Percentiles rank a stretch among this genome's conserved stretches.
Conservation (phyloP, 768 basidiomycete species). For the Pulveroboletus sp. region DNA sequence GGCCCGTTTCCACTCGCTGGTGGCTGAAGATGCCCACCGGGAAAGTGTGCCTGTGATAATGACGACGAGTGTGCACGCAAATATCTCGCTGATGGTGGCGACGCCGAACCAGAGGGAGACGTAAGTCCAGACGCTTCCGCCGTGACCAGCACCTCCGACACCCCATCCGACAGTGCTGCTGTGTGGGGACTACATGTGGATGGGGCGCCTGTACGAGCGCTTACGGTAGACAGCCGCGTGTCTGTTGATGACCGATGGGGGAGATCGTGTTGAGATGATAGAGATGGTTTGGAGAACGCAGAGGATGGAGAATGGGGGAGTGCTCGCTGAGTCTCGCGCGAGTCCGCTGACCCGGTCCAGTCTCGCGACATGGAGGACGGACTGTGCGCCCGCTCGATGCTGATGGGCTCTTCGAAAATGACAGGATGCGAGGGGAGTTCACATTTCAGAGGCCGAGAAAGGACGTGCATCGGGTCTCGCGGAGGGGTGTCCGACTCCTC, state of each 20-base stretch:
- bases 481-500: slow-evolving; percentile 14
- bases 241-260: slow-evolving; percentile 50
- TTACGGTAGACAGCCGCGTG: slow-evolving; percentile 36
- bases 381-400: slow-evolving; percentile 15
- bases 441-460: slow-evolving; percentile 20
- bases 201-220: slow-evolving; percentile 20
- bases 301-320: slow-evolving; percentile 19
- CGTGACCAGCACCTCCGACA: slow-evolving; percentile 17
- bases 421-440: slow-evolving; percentile 22
- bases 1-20: slow-evolving; percentile 27
- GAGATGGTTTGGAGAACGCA: slow-evolving; percentile 14
- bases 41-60: slow-evolving; percentile 25
- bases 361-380: slow-evolving; percentile 21
- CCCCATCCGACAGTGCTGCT: slow-evolving; percentile 10
- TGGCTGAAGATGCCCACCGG: slow-evolving; percentile 52
- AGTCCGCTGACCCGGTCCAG: slow-evolving; percentile 29
- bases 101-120: slow-evolving; percentile 11
- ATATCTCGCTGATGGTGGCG: slow-evolving; percentile 22
- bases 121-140: slow-evolving; percentile 16
- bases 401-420: slow-evolving; percentile 33
- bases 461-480: slow-evolving; percentile 27
- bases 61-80: slow-evolving; percentile 17
- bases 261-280: slow-evolving; percentile 22
- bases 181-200: slow-evolving; percentile 17
- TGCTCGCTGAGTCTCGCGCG: slow-evolving; percentile 18